Percentiles rank a stretch among this genome's conserved stretches.
phyloP scores from a whole-genome alignment of 2,329 filamentous ascomycete species.

The Phialophora expanda region DNA sequence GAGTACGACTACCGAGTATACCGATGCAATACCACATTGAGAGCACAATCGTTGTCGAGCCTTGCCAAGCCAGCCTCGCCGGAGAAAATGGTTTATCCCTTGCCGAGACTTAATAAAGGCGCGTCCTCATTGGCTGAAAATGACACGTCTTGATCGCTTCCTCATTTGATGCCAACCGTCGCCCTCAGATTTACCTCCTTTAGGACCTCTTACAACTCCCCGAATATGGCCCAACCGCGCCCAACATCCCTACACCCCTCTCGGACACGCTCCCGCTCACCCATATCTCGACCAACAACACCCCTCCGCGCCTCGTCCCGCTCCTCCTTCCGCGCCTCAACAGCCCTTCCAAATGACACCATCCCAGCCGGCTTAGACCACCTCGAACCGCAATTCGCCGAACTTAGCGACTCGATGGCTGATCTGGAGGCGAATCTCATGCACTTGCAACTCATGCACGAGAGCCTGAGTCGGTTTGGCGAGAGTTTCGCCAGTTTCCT shows the following conservation, averaged over 20 bases:
- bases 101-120: too few species aligned
- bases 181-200: neutral
- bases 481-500: conserved; percentile 96
- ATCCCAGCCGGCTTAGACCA: conserved; percentile 61
- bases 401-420: conserved; percentile 90
- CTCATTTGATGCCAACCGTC: neutral
- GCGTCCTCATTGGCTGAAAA: conserved; percentile 9
- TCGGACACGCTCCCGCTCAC: conserved; percentile 66
- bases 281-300: conserved; percentile 80
- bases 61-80: conserved; percentile 17
- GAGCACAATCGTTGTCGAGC: neutral
- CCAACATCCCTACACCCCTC: conserved; percentile 29
- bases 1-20: neutral
- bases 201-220: neutral
- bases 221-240: conserved; percentile 25
- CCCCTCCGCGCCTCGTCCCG: conserved; percentile 89
- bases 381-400: conserved; percentile 89
- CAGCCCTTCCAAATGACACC: conserved; percentile 62
- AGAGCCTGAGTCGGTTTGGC: conserved; percentile 88
- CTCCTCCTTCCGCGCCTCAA: conserved; percentile 80
- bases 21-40: neutral
- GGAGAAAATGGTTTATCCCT: conserved; percentile 1
- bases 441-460: conserved; percentile 96
- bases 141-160: conserved; percentile 6
- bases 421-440: conserved; percentile 97